Base-by-base conservation (phyloP, 2,329 filamentous ascomycete species). In the Monilinia aucupariae region DNA sequence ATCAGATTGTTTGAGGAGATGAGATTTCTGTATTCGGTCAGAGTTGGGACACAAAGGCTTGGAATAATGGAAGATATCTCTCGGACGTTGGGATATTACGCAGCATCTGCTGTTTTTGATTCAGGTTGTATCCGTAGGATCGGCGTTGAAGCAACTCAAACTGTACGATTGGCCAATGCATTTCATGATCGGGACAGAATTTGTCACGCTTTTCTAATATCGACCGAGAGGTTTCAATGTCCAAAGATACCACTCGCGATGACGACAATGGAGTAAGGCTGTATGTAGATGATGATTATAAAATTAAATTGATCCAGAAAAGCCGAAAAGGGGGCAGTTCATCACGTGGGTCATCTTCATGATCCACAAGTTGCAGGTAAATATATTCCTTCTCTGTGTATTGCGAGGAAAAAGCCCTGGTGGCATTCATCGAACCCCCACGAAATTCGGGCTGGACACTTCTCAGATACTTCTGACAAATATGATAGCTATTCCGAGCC, bases 401-500 rank as follows among this genome's bases (percentile, higher is more conserved):
- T 22, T 58, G 41, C 54, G 30, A n/a, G 30, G 41, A 58, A 41
- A 47, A 47, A 47, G 30, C 27, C 47, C 32, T 34, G 8, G 25
- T 25, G 43, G 12, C 34, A 17, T 6, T 56, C 7, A 25, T 47
- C 20, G 20, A 34, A 37, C 54, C 54, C n/a, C 30, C 54, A 47
- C 54, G 41, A 58, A 47, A 8, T 13, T 34, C n/a, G n/a, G 4
- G 8, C 13, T 17, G 27, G 15, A 47, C 20, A 37, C 20, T 37
- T 58, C 30, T 47, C 41, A 47, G 41, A 58, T 47, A 58, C 27
- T 47, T 58, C n/a, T 58, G 54, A 37, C 41, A 47, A 45, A 34
- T 25, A 37, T 47, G 27, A 58, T 25, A 58, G 34, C 30, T 25
- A 37, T 34, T 30, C 20, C 22, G 27, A 56, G 54, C 41, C 25